Evolutionary conservation across 2,329 filamentous ascomycete genomes (phyloP), one percentile per base, ranked within the genome.

Genomic region (Trematosphaeria pertusa): DNA sequence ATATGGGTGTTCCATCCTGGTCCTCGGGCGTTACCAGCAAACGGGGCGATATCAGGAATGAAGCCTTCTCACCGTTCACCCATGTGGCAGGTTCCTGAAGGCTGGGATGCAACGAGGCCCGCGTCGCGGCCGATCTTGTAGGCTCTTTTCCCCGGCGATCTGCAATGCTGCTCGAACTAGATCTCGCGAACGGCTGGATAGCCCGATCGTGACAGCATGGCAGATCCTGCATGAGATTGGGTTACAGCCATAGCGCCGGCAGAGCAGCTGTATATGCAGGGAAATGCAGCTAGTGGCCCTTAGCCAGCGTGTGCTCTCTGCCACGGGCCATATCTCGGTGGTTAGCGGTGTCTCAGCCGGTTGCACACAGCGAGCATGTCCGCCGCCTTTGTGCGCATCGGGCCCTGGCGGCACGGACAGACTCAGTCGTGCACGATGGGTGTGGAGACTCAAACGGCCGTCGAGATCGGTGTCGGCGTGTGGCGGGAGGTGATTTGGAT

Each of bases 171-270:
- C 37, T 56, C 56, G 52, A 54, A n/a, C 46, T 47, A 62, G 64
- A 67, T 69, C 63, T 68, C 51, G 57, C 24, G 12, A 28, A 56
- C 54, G 50, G 52, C 48, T 49, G 38, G 54, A 41, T 48, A 50
- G 38, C 41, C 47, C 52, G 61, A 61, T 59, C 56, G 54, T 65
- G 61, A 60, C 61, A 59, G 52, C 52, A 56, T 51, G 38, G 53
- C 54, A 69, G 58, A 66, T 65, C 59, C 59, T 66, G 61, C 60
- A 62, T 46, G 45, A 56, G 54, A 56, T 59, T 54, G 59, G 55
- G 59, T 42, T 51, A 56, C 58, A 60, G 55, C 48, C 37, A 51
- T 60, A 56, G 58, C 55, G 52, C 53, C 61, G 62, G 61, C 58
- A 62, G 48, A 56, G 50, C 24, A 52, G 56, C 44, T 57, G 56